These are phyloP conservation scores for Pseudopithomyces chartarum DNA, from an alignment of 2,329 filamentous ascomycete genomes.

Conservation along the genomic window DNA sequence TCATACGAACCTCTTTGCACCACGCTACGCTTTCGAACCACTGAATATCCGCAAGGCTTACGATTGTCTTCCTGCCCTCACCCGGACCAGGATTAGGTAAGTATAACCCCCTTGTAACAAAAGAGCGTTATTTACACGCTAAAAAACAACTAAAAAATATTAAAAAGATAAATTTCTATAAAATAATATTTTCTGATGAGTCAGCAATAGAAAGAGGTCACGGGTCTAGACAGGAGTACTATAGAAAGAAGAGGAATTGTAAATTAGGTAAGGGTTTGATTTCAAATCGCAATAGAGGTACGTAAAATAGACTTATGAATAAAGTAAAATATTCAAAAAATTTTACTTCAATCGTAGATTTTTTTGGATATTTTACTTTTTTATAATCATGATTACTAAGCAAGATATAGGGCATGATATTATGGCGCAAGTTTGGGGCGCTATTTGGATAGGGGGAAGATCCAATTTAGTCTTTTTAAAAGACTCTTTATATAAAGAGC, in stretches of 20 bases:
- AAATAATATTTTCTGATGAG: not conserved
- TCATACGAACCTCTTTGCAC: too few relatives aligned
- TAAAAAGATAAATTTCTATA: too few relatives aligned
- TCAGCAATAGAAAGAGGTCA: not conserved
- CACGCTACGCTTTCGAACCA: too few relatives aligned
- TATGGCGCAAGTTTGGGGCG: not conserved
- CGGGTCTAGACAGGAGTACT: not conserved
- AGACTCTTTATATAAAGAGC: not conserved
- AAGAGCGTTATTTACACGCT: too few relatives aligned
- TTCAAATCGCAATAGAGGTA: not conserved
- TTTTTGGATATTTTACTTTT: not conserved
- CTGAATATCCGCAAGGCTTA: too few relatives aligned
- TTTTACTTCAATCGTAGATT: not conserved
- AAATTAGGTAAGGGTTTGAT: not conserved
- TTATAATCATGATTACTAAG: not conserved
- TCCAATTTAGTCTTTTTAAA: not conserved
- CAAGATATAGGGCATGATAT: not conserved
- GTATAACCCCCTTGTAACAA: too few relatives aligned
- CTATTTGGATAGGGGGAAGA: not conserved
- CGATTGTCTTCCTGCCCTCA: too few relatives aligned
- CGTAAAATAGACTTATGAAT: not conserved
- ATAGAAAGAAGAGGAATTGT: not conserved
- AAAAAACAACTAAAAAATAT: too few relatives aligned
- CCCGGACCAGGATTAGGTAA: too few relatives aligned
- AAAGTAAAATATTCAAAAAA: not conserved